phyloP scores from a whole-genome alignment of 1,139 yeast genomes.

The Geotrichum armillariae region DNA sequence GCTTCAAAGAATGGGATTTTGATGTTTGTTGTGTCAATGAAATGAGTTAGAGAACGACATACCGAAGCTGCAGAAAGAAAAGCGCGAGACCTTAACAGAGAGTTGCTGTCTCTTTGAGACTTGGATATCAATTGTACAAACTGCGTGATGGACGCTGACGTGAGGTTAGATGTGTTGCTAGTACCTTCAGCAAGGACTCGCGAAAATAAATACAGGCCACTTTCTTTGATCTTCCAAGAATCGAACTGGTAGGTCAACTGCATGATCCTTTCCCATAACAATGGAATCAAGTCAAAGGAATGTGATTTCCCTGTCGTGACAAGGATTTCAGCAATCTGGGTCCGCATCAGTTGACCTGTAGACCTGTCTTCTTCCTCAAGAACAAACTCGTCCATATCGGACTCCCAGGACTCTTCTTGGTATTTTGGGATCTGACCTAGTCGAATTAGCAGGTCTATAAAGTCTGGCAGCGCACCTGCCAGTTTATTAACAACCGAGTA shows the following conservation, averaged over 20 bases:
- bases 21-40: conserved; percentile 14
- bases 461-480: conserved; percentile 3
- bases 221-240: conserved; percentile 21
- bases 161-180: conserved; percentile 11
- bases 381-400: conserved; percentile 66
- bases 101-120: conserved; percentile 8
- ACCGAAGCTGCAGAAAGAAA: conserved; percentile 26
- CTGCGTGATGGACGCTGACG: conserved; percentile 13
- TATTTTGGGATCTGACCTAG: conserved; percentile 34
- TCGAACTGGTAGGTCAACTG: background rate
- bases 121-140: conserved; percentile 15
- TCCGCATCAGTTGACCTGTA: conserved; percentile 23
- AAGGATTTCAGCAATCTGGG: conserved; percentile 29
- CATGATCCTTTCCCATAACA: conserved; percentile 14
- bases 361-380: conserved; percentile 49
- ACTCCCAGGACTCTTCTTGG: conserved; percentile 39
- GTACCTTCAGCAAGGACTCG: conserved; percentile 19
- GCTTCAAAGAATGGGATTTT: conserved; percentile 24
- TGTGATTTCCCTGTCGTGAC: conserved; percentile 19
- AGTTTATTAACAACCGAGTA: background rate
- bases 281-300: conserved; percentile 11
- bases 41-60: conserved; percentile 22
- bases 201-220: conserved; percentile 22
- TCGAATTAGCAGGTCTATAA: conserved; percentile 24
- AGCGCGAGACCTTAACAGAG: conserved; percentile 30